Conservation (phyloP, 768 basidiomycete species). For the Dendrothele bispora region DNA sequence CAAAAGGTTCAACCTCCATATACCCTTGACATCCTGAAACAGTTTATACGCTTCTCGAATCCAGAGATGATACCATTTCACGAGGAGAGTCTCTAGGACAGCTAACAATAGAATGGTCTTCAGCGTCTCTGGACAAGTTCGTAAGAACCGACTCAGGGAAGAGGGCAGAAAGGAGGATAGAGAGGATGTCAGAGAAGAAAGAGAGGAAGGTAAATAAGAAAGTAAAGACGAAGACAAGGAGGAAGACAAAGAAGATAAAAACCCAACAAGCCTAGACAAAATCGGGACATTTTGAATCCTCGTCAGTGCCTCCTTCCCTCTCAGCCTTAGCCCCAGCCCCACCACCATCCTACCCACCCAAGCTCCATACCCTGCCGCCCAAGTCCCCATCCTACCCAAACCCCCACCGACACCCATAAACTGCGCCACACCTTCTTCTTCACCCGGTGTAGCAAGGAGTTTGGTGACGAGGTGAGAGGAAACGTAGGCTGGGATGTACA, state of each 20-base stretch:
- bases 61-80: too few relatives aligned
- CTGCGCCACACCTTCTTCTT: conserved; percentile 71
- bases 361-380: conserved; percentile 3
- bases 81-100: too few relatives aligned
- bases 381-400: conserved; percentile 25
- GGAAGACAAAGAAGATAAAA: not conserved
- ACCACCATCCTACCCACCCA: conserved; percentile 14
- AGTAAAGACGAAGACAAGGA: not conserved
- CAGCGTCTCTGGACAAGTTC: too few relatives aligned
- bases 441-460: conserved; percentile 43
- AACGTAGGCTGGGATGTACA: conserved; percentile 61
- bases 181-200: too few relatives aligned
- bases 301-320: conserved; percentile 4
- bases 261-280: not conserved
- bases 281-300: not conserved
- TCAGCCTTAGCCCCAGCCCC: conserved; percentile 17
- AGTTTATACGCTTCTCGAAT: not conserved
- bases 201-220: not conserved
- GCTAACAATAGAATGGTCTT: too few relatives aligned
- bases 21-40: conserved; percentile 7
- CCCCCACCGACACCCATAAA: conserved; percentile 66
- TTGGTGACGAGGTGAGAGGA: conserved; percentile 43
- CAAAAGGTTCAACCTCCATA: conserved; percentile 30
- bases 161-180: not conserved
- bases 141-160: too few relatives aligned